Conservation (phyloP, 163 green algal species). For the Scenedesmus sp. region DNA sequence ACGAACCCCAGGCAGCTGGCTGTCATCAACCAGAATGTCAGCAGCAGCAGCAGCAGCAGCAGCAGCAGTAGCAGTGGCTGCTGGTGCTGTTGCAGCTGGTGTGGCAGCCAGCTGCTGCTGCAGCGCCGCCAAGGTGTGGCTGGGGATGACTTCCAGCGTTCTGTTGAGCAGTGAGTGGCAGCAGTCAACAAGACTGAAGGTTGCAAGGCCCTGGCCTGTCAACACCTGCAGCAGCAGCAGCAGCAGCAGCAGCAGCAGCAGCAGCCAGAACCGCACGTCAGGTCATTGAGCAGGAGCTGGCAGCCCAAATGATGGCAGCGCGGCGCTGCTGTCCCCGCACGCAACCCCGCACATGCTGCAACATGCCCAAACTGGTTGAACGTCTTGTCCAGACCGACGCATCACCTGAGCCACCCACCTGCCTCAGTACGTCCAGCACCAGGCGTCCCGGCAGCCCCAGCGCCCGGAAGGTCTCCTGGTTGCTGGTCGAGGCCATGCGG, state of each 20-base stretch:
- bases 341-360: too few relatives aligned
- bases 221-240: constrained; percentile 65
- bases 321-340: too few relatives aligned
- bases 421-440: constrained; percentile 75
- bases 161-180: constrained; percentile 74
- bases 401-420: constrained; percentile 42
- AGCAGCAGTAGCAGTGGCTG: background rate
- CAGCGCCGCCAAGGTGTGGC: constrained; percentile 59
- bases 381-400: background rate
- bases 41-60: background rate
- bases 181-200: constrained; percentile 88
- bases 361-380: too few relatives aligned
- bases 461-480: constrained; percentile 73
- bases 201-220: constrained; percentile 77
- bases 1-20: background rate
- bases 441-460: constrained; percentile 65
- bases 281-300: too few relatives aligned
- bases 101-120: constrained; percentile 50
- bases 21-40: background rate
- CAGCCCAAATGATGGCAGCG: too few relatives aligned
- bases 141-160: constrained; percentile 81
- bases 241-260: background rate
- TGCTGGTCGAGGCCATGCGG: constrained; percentile 83
- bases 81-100: constrained; percentile 6
- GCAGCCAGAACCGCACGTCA: too few relatives aligned